Conservation (phyloP, 805 yeast genomes). For the Wickerhamomyces silvicola region DNA sequence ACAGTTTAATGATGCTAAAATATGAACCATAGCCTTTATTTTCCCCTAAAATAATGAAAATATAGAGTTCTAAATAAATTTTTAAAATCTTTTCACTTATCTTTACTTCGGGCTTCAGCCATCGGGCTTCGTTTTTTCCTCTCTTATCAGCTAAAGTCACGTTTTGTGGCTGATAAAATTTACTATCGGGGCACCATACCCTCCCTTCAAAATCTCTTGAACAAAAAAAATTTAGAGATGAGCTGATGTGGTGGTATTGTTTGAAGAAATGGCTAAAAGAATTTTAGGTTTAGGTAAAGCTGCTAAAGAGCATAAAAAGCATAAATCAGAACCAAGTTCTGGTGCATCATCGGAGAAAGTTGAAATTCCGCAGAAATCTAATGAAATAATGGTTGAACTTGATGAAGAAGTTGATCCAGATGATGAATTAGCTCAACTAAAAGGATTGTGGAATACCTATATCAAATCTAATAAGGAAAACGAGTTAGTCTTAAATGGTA, state of each 20-base stretch:
- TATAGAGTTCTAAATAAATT: no score
- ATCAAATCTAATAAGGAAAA: constrained; percentile 48
- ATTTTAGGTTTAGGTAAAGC: constrained; percentile 60
- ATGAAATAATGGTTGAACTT: constrained; percentile 58
- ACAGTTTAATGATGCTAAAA: constrained; percentile 29
- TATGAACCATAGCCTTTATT: constrained; percentile 1
- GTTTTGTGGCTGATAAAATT: constrained; percentile 3
- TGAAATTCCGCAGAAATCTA: constrained; percentile 25
- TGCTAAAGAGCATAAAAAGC: constrained; percentile 41
- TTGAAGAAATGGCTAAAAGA: constrained; percentile 48
- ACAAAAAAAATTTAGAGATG: no score
- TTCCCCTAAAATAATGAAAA: no score
- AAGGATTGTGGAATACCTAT: constrained; percentile 67
- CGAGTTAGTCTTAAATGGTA: constrained; percentile 68
- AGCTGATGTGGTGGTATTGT: no score
- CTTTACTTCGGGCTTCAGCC: no score
- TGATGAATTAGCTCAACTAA: constrained; percentile 72
- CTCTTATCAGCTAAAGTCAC: constrained; percentile 4
- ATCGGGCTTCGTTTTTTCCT: neutral
- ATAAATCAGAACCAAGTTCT: constrained; percentile 25
- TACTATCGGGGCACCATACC: no score
- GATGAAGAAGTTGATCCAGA: constrained; percentile 65
- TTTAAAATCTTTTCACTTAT: no score
- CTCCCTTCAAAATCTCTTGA: no score
- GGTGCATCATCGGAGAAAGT: constrained; percentile 10